Evolutionary conservation across 164 flowering plant species (phyloP).

Genomic region (Saururus chinensis): DNA sequence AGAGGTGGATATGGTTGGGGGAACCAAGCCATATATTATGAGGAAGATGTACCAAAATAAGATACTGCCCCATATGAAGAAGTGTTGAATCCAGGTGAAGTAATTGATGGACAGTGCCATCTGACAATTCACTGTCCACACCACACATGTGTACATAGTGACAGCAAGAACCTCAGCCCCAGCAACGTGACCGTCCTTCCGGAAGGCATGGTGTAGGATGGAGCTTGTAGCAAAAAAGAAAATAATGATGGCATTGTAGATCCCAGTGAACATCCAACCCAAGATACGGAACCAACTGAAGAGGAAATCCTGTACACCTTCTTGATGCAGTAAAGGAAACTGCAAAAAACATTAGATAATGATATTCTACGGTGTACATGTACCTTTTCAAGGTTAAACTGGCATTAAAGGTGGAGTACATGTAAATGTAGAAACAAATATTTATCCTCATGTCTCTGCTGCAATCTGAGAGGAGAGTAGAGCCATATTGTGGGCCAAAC

Average conservation of each 20-base stretch:
- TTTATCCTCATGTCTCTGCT: no score
- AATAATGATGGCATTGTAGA: slow-evolving; percentile 47
- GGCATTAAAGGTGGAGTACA: no score
- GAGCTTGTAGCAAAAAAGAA: slow-evolving; percentile 46
- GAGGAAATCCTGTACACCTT: slow-evolving; percentile 62
- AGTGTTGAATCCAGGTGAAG: slow-evolving; percentile 88
- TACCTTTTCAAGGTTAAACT: no score
- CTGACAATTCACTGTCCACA: slow-evolving; percentile 82
- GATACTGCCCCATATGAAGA: slow-evolving; percentile 85
- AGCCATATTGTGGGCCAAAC: no score
- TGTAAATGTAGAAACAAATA: no score
- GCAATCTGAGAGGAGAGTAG: no score
- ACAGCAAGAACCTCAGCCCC: slow-evolving; percentile 53
- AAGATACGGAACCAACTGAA: slow-evolving; percentile 74
- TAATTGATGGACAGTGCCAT: slow-evolving; percentile 67
- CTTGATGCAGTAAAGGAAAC: slow-evolving; percentile 63
- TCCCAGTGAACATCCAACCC: slow-evolving; percentile 81
- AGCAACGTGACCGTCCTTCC: slow-evolving; percentile 46
- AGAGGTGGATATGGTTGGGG: slow-evolving; percentile 52
- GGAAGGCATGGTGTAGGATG: slow-evolving; percentile 40
- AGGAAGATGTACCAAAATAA: slow-evolving; percentile 62
- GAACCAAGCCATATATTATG: slow-evolving; percentile 41
- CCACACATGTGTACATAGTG: slow-evolving; percentile 63
- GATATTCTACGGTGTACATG: no score
- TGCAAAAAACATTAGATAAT: slow-evolving; percentile 17